Percentiles rank a stretch among this genome's conserved stretches.
These are phyloP conservation scores for Rhizoclosmatium globosum DNA, from an alignment of 192 early-diverging fungal species.

Conservation along the genomic window DNA sequence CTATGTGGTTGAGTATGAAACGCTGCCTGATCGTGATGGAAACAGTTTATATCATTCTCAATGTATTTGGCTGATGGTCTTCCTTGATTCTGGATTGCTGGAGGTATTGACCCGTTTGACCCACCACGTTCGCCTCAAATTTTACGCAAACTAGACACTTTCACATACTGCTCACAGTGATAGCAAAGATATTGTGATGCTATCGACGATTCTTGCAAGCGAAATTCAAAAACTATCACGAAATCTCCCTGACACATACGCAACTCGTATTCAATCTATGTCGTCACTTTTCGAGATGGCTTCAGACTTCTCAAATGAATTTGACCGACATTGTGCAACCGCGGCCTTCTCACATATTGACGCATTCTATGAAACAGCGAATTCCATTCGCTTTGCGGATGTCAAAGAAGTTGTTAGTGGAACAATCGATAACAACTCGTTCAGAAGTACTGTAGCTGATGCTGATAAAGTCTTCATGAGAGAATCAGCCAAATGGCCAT, in stretches of 20 bases:
- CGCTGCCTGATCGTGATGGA: not conserved
- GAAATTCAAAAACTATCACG: constrained; percentile 79
- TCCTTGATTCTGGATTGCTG: constrained; percentile 78
- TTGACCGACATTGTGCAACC: constrained; percentile 76
- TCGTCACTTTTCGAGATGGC: constrained; percentile 78
- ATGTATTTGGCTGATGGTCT: constrained; percentile 73
- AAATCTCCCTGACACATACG: constrained; percentile 68
- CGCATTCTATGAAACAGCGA: constrained; percentile 46
- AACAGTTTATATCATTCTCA: constrained; percentile 59
- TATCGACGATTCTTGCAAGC: constrained; percentile 76
- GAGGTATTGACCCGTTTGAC: constrained; percentile 32
- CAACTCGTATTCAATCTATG: constrained; percentile 60
- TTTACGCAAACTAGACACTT: constrained; percentile 57
- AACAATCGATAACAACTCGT: constrained; percentile 77
- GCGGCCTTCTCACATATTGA: constrained; percentile 80
- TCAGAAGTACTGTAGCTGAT: constrained; percentile 71
- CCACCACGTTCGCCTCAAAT: not conserved
- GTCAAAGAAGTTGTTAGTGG: constrained; percentile 40
- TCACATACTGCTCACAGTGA: constrained; percentile 73
- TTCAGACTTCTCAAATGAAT: constrained; percentile 78
- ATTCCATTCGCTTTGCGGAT: constrained; percentile 51
- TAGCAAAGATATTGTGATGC: constrained; percentile 65
- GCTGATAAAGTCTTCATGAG: constrained; percentile 74
- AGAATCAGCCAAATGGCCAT: constrained; percentile 82
- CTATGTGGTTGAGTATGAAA: constrained; percentile 7